These are phyloP conservation scores for Diphasiastrum complanatum DNA, from an alignment of 83 land plant genomes.

Conservation along the genomic window DNA sequence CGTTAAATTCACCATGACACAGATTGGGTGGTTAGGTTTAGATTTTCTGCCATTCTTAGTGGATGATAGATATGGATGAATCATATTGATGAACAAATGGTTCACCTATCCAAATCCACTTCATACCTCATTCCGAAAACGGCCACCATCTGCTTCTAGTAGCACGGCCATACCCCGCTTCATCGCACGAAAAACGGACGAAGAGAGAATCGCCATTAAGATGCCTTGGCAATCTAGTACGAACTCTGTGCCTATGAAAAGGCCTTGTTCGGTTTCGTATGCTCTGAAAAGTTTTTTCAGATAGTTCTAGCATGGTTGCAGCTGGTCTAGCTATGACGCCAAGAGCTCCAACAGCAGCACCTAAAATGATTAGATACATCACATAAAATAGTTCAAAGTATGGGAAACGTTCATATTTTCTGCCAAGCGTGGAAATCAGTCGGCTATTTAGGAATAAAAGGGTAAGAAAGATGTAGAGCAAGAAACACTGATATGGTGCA, in stretches of 20 bases:
- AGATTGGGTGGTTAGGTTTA: background rate
- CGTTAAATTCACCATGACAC: background rate
- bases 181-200: conserved; percentile 89
- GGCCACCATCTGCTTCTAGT: conserved; percentile 48
- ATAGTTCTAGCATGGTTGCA: conserved; percentile 82
- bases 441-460: too few relatives aligned
- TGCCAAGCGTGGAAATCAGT: too few relatives aligned
- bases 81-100: background rate
- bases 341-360: conserved; percentile 76
- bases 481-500: too few relatives aligned
- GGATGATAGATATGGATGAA: background rate
- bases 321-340: conserved; percentile 87
- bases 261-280: conserved; percentile 76
- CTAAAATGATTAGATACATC: conserved; percentile 42
- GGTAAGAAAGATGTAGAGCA: too few relatives aligned
- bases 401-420: background rate
- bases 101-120: background rate
- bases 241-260: conserved; percentile 36
- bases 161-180: conserved; percentile 79
- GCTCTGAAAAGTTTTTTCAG: conserved; percentile 96
- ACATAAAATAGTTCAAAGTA: background rate
- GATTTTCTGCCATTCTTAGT: background rate
- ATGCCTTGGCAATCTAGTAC: conserved; percentile 81
- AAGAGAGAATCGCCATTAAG: conserved; percentile 59
- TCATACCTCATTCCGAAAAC: conserved; percentile 52